phyloP scores from a whole-genome alignment of 2,329 filamentous ascomycete species.

The Emericellopsis atlantica region DNA sequence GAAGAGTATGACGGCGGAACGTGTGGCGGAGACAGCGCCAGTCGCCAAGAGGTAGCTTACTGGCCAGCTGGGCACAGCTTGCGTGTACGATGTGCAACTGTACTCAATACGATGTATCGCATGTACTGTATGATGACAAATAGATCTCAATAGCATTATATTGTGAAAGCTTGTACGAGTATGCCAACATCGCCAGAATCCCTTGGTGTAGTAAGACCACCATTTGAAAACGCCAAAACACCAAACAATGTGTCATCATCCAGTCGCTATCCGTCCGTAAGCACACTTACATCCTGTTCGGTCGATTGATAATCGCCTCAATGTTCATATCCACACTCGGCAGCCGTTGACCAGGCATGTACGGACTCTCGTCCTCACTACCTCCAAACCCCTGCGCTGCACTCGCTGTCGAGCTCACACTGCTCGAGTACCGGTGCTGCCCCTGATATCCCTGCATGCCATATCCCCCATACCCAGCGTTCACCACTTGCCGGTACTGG shows the following conservation, averaged over 20 bases:
- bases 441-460: constrained; percentile 4
- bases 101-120: neutral
- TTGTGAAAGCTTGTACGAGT: no score
- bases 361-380: constrained; percentile 29
- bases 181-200: neutral
- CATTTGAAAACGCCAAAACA: constrained; percentile 2
- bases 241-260: neutral
- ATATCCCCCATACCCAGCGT: constrained; percentile 11
- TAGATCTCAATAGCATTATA: no score
- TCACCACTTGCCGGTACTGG: constrained; percentile 7
- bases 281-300: constrained; percentile 11
- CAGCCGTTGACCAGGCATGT: constrained; percentile 32
- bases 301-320: constrained; percentile 43
- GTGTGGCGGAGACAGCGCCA: constrained; percentile 7
- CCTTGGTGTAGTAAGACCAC: neutral
- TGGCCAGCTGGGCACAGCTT: neutral
- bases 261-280: neutral
- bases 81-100: neutral
- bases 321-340: constrained; percentile 50
- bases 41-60: neutral
- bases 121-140: neutral
- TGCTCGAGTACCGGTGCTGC: constrained; percentile 37
- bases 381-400: constrained; percentile 15
- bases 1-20: constrained; percentile 19
- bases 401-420: constrained; percentile 34